Conservation (phyloP, 106 monocot species). For the Phalaenopsis aphrodite region DNA sequence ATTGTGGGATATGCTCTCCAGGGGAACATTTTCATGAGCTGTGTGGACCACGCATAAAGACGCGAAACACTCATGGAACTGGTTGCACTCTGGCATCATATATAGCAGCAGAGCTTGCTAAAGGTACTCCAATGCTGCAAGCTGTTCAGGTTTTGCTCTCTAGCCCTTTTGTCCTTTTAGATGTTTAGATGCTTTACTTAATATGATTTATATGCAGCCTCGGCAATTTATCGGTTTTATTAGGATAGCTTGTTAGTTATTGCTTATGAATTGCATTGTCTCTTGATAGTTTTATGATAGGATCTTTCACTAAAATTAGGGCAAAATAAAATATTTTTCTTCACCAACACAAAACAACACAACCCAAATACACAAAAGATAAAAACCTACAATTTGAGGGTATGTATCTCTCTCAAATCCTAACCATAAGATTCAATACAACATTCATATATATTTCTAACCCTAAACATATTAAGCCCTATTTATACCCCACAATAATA, state of each 20-base stretch:
- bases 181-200: background rate
- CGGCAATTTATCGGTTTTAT: background rate
- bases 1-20: conserved; percentile 16
- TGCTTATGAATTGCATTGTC: background rate
- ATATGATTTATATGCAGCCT: background rate
- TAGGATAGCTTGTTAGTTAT: background rate
- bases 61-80: conserved; percentile 96
- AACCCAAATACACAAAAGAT: too few relatives aligned
- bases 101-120: conserved; percentile 92
- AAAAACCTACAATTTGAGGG: too few relatives aligned
- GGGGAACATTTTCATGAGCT: conserved; percentile 70
- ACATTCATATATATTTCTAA: too few relatives aligned
- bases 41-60: conserved; percentile 48
- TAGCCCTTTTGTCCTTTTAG: background rate
- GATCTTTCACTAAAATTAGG: too few relatives aligned
- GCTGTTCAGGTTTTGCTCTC: conserved; percentile 66
- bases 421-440: too few relatives aligned
- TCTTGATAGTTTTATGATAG: too few relatives aligned
- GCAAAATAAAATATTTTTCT: too few relatives aligned
- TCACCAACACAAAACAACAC: too few relatives aligned
- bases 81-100: conserved; percentile 95
- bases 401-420: too few relatives aligned
- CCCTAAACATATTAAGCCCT: too few relatives aligned
- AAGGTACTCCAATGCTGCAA: conserved; percentile 71
- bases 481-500: too few relatives aligned